A percentile compares a stretch with the other conserved stretches of the same genome.
phyloP scores from a whole-genome alignment of 371 early-diverging fungal genomes.

The Mortierella sp. region DNA sequence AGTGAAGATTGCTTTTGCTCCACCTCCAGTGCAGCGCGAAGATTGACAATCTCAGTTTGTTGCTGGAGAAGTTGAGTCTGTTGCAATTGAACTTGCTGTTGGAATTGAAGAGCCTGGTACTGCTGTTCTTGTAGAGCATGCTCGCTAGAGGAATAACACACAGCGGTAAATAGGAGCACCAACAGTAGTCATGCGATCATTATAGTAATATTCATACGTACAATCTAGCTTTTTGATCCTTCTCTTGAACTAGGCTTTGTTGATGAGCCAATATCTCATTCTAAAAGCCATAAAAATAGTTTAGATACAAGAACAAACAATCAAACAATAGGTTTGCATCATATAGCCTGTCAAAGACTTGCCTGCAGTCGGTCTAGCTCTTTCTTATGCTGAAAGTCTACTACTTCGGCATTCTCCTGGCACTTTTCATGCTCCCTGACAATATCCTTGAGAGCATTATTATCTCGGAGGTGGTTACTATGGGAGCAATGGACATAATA shows the following conservation, averaged over 20 bases:
- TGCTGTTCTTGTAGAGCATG: conserved; percentile 38
- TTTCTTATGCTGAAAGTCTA: conserved; percentile 34
- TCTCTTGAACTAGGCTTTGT: conserved; percentile 25
- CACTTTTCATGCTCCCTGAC: conserved; percentile 44
- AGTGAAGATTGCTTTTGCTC: conserved; percentile 35
- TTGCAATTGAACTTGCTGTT: conserved; percentile 47
- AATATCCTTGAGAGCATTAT: conserved; percentile 26
- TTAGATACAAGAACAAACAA: not conserved
- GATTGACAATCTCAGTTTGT: conserved; percentile 49
- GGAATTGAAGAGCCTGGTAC: conserved; percentile 27
- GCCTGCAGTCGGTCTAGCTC: conserved; percentile 27
- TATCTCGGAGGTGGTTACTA: conserved; percentile 46
- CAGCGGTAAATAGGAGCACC: not conserved
- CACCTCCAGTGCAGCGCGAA: conserved; percentile 39
- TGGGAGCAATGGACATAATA: not conserved
- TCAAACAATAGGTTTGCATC: too few relatives aligned
- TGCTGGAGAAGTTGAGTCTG: conserved; percentile 52
- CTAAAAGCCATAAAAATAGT: conserved; percentile 7
- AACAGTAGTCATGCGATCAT: not conserved
- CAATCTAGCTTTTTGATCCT: conserved; percentile 27
- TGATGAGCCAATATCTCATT: conserved; percentile 20
- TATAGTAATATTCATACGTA: conserved; percentile 9
- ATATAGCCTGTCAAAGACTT: not conserved
- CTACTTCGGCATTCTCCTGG: conserved; percentile 28
- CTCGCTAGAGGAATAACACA: conserved; percentile 20